A percentile compares a stretch with the other conserved stretches of the same genome.
phyloP scores from a whole-genome alignment of 192 early-diverging fungal species.

The Podila minutissima region DNA sequence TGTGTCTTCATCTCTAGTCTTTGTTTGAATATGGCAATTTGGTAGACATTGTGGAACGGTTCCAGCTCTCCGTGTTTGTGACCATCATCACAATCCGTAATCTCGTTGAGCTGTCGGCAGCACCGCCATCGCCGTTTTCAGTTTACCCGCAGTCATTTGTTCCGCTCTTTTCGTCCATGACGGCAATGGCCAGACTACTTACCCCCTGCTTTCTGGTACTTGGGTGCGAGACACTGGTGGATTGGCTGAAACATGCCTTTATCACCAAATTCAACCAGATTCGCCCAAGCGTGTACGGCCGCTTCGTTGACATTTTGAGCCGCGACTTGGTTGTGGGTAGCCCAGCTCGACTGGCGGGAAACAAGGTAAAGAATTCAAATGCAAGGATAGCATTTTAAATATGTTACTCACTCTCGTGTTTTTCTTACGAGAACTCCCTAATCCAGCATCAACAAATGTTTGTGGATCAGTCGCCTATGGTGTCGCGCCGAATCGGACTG shows the following conservation, averaged over 20 bases:
- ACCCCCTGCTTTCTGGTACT: slow-evolving; percentile 89
- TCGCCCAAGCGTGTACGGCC: slow-evolving; percentile 84
- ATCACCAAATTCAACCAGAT: slow-evolving; percentile 98
- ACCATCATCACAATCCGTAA: slow-evolving; percentile 92
- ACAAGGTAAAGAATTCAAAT: slow-evolving; percentile 29
- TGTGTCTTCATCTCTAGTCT: background rate
- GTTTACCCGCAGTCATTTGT: slow-evolving; percentile 70
- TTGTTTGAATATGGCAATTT: background rate
- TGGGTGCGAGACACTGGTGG: slow-evolving; percentile 90
- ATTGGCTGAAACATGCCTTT: slow-evolving; percentile 99
- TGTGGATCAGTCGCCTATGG: slow-evolving; percentile 77
- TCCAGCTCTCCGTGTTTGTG: slow-evolving; percentile 90
- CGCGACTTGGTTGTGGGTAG: slow-evolving; percentile 80
- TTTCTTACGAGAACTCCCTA: background rate
- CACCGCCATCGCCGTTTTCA: slow-evolving; percentile 68
- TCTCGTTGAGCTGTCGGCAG: slow-evolving; percentile 84
- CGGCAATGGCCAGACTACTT: slow-evolving; percentile 73
- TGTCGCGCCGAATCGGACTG: slow-evolving; percentile 84
- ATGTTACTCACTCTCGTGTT: too few species aligned
- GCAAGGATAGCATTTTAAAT: too few species aligned
- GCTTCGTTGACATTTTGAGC: slow-evolving; percentile 89
- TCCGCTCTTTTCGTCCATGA: slow-evolving; percentile 70
- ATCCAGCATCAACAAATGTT: slow-evolving; percentile 55
- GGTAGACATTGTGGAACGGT: slow-evolving; percentile 94
- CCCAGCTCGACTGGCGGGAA: slow-evolving; percentile 53